Percentiles rank a stretch among this genome's conserved stretches.
Evolutionary conservation across 805 yeast genomes (phyloP).

Genomic region (Yueomyces sp.): DNA sequence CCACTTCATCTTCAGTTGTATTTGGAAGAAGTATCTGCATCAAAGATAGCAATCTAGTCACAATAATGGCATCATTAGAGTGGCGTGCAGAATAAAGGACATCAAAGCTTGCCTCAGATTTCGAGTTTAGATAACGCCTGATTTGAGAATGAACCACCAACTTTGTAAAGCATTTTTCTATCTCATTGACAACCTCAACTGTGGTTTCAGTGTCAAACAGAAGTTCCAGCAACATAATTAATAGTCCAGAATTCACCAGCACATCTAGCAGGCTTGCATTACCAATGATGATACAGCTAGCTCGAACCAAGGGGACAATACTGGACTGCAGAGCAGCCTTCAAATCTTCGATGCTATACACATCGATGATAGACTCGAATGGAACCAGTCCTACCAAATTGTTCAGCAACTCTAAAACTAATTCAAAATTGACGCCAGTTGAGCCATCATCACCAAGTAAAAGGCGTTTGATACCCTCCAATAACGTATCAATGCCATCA

Average conservation of each 20-base stretch:
- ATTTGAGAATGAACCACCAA: slow-evolving; percentile 9
- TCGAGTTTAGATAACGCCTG: too few relatives aligned
- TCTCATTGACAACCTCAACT: slow-evolving; percentile 11
- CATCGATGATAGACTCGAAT: slow-evolving; percentile 14
- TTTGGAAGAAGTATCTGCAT: slow-evolving; percentile 5
- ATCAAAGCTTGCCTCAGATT: neutral
- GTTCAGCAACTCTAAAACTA: slow-evolving; percentile 10
- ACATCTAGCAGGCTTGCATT: slow-evolving; percentile 17
- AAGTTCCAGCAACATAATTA: slow-evolving; percentile 11
- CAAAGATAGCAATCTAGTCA: slow-evolving; percentile 15
- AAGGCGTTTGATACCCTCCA: slow-evolving; percentile 9
- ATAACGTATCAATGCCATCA: slow-evolving; percentile 3
- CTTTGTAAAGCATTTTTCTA: slow-evolving; percentile 11
- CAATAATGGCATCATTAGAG: slow-evolving; percentile 9
- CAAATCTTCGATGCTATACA: slow-evolving; percentile 13
- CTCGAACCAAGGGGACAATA: slow-evolving; percentile 7
- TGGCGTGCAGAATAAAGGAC: slow-evolving; percentile 12
- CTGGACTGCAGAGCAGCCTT: slow-evolving; percentile 11
- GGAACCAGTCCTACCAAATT: slow-evolving; percentile 8
- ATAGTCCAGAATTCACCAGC: slow-evolving; percentile 10
- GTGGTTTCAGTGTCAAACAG: slow-evolving; percentile 12
- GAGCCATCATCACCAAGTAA: slow-evolving; percentile 3
- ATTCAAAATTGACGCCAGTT: slow-evolving; percentile 10
- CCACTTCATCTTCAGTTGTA: slow-evolving; percentile 8
- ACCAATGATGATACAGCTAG: slow-evolving; percentile 17